Evolutionary conservation across 163 green algal genomes (phyloP), one percentile per base, ranked within the genome.

Genomic region (Smithsoniella earleae): DNA sequence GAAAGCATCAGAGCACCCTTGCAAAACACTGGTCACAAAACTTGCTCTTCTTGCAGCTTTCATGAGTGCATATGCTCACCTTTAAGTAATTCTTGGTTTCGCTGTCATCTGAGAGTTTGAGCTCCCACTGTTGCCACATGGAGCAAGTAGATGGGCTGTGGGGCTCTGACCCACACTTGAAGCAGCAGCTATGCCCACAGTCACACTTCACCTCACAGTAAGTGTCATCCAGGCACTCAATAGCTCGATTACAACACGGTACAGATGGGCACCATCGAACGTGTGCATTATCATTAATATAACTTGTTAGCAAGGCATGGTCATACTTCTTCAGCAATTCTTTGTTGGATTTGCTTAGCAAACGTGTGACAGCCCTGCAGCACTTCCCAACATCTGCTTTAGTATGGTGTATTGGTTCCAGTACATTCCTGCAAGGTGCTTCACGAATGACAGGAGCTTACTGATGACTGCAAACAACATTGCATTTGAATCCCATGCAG

Each of bases 91-190:
- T 88, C 30, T 75, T 66, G 5, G 88, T 95, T 76, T 95, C 88
- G 65, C 82, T 91, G 74, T 92, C 88, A 45, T 89, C 88, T 18
- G 66, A 76, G 55, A 81, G 82, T 78, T 92, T 91, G 52, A 83
- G 36, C 63, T 84, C 54, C 89, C 89, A 95, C 44, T 80, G 37
- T 8, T 52, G 73, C 83, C 82, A 87, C 88, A 96, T 96, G 13
- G 87, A 65, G 76, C 91, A 96, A 40, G 91, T 94, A 77, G 83
- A 90, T 2, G 91, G 91, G 1, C 83, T 89, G 80, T 96, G 91
- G 8, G 89, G 86, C 34, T 85, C 82, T 16, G 77, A 65, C 16
- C 79, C 75, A 77, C 90, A 96, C 54, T 87, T 88, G 78, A 95
- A 96, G 83, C 91, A 96, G 77, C 96, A 96, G 27, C 81, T 64